Conservation (phyloP, 108 stramenopile genomes). For the Fragilaria crotonensis region DNA sequence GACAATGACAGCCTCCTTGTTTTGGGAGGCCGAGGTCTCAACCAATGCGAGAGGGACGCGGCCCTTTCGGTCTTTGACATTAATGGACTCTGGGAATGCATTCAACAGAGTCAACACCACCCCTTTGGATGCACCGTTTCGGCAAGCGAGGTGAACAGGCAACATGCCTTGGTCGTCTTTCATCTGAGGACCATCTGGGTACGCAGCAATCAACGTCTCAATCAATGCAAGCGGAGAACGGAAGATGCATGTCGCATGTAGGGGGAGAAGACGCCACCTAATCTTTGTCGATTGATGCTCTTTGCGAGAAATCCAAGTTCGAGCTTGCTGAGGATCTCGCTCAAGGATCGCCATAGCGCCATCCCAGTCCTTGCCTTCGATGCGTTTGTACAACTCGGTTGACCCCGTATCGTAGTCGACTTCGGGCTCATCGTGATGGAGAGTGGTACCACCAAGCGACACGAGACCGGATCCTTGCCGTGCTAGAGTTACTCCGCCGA, state of each 20-base stretch:
- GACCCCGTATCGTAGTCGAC: conserved; percentile 74
- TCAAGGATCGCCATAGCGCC: conserved; percentile 57
- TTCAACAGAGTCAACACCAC: conserved; percentile 66
- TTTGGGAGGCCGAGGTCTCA: conserved; percentile 56
- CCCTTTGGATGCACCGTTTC: conserved; percentile 81
- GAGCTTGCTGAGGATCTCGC: conserved; percentile 54
- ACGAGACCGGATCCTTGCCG: background rate
- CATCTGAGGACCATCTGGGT: conserved; percentile 65
- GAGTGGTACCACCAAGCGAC: background rate
- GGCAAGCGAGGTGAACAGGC: conserved; percentile 79
- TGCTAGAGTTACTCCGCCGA: background rate
- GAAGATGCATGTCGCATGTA: conserved; percentile 77
- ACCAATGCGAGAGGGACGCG: conserved; percentile 67
- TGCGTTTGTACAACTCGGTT: conserved; percentile 69
- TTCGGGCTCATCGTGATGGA: conserved; percentile 41
- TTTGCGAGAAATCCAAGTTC: conserved; percentile 71
- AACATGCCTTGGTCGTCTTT: conserved; percentile 90
- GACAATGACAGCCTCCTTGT: conserved; percentile 63
- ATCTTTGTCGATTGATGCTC: conserved; percentile 48
- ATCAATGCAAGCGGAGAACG: conserved; percentile 69
- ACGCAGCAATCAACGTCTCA: conserved; percentile 60
- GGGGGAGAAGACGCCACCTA: conserved; percentile 70
- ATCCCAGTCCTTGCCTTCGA: conserved; percentile 81
- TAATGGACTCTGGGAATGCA: conserved; percentile 56
- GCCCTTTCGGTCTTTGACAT: conserved; percentile 73